Evolutionary conservation across 2,329 filamentous ascomycete genomes (phyloP).

Genomic region (Cladosporium cucumerinum): DNA sequence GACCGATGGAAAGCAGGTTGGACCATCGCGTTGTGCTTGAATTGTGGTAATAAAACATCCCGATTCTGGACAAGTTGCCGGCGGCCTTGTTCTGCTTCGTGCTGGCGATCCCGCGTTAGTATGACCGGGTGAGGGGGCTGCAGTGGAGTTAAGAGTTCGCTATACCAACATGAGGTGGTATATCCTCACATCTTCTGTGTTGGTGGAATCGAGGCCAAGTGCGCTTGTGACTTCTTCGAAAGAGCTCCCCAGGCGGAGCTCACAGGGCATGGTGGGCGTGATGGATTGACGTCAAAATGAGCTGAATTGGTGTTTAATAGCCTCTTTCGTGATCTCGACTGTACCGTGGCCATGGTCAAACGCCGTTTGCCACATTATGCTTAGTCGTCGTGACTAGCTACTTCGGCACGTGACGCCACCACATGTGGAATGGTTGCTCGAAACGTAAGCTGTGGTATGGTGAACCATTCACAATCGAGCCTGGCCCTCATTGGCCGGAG

Average conservation of each 20-base stretch:
- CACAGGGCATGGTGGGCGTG: not conserved
- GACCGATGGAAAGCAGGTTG: not conserved
- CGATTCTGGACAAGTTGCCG: not conserved
- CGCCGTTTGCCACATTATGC: not conserved
- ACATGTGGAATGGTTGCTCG: not conserved
- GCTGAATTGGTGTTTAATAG: not conserved
- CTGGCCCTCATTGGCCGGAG: not conserved
- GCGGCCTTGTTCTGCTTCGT: not conserved
- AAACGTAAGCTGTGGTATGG: not conserved
- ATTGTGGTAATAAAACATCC: not conserved
- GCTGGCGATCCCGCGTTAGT: not conserved
- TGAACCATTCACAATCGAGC: not conserved
- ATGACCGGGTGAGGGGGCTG: too few relatives aligned
- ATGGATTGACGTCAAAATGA: not conserved
- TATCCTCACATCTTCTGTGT: not conserved
- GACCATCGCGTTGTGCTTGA: not conserved
- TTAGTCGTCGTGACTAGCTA: not conserved
- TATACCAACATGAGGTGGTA: not conserved
- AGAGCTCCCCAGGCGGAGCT: not conserved
- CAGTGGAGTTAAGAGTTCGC: not conserved
- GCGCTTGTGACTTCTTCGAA: not conserved
- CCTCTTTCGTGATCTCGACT: not conserved
- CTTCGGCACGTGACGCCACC: not conserved
- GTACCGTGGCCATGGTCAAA: not conserved
- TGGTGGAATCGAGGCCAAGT: not conserved